These are phyloP conservation scores for Mesotaenium endlicherianum DNA, from an alignment of 139 green algal species.

Conservation along the genomic window DNA sequence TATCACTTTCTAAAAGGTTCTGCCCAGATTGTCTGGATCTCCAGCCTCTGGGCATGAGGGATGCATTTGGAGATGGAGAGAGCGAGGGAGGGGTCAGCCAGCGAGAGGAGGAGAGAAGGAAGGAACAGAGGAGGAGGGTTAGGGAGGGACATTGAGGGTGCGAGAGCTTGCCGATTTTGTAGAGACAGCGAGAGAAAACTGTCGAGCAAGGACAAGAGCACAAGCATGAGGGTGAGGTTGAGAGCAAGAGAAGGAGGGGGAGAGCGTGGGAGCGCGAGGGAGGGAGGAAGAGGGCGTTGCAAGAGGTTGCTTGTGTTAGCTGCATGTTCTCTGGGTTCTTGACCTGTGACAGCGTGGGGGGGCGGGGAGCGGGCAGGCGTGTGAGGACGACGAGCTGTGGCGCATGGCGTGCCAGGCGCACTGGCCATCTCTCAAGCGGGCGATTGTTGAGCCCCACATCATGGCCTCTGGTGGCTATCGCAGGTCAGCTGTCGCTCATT, in stretches of 20 bases:
- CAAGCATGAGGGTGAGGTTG: background rate
- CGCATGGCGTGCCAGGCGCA: background rate
- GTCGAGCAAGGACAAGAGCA: background rate
- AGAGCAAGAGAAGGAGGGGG: slow-evolving; percentile 6
- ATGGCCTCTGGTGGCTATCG: background rate
- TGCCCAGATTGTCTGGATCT: background rate
- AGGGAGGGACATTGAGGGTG: background rate
- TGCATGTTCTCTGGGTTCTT: too few relatives aligned
- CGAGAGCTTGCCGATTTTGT: too few relatives aligned
- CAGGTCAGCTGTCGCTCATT: too few relatives aligned
- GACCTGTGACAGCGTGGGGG: too few relatives aligned
- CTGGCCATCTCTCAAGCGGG: background rate
- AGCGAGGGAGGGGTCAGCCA: background rate
- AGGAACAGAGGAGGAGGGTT: background rate
- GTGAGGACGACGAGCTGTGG: slow-evolving; percentile 9
- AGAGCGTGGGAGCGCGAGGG: background rate
- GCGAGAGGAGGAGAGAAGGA: background rate
- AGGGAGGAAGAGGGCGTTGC: background rate
- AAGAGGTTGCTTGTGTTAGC: too few relatives aligned
- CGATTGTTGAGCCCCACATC: background rate
- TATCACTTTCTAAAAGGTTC: too few relatives aligned
- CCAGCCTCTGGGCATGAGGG: background rate
- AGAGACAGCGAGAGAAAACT: background rate
- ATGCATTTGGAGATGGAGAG: background rate
- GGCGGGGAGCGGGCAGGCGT: background rate